These are phyloP conservation scores for Biancaea sappan DNA, from an alignment of 306 rosid genomes.

Conservation along the genomic window DNA sequence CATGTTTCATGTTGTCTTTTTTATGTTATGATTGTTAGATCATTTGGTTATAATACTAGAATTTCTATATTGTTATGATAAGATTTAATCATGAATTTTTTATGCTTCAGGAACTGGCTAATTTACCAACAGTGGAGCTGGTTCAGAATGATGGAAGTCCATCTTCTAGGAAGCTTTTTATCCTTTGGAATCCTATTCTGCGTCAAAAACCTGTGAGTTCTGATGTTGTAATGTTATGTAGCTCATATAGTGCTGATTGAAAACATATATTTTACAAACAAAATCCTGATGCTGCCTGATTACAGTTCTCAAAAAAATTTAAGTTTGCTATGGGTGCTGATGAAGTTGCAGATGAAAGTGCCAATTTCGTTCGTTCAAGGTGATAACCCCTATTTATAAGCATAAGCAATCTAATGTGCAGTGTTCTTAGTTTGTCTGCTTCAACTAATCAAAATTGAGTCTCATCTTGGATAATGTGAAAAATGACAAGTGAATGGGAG, in stretches of 20 bases:
- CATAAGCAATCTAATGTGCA: constrained; percentile 7
- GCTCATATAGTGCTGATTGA: constrained; percentile 12
- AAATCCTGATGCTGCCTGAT: constrained; percentile 32
- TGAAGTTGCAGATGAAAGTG: constrained; percentile 47
- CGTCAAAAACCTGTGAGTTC: constrained; percentile 50
- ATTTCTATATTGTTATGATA: constrained; percentile 1
- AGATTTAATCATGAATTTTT: constrained; percentile 24
- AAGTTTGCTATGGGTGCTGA: constrained; percentile 26
- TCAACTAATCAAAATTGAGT: constrained; percentile 10
- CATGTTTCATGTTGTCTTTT: constrained; percentile 18
- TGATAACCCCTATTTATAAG: constrained; percentile 25
- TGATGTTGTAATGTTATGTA: constrained; percentile 19
- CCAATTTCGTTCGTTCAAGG: constrained; percentile 62
- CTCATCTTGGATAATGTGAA: constrained; percentile 14
- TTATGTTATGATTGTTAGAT: constrained; percentile 8
- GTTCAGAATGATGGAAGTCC: constrained; percentile 97
- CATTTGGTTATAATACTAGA: constrained; percentile 10
- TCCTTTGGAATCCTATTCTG: constrained; percentile 83
- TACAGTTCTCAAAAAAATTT: constrained; percentile 46
- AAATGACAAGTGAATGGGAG: not conserved
- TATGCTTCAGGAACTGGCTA: constrained; percentile 81
- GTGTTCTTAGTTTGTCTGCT: constrained; percentile 3
- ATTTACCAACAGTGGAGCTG: constrained; percentile 69
- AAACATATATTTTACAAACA: constrained; percentile 21
- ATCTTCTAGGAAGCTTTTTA: constrained; percentile 75